These are phyloP conservation scores for Fusarium austroafricanum DNA, from an alignment of 2,329 filamentous ascomycete species.

Conservation along the genomic window DNA sequence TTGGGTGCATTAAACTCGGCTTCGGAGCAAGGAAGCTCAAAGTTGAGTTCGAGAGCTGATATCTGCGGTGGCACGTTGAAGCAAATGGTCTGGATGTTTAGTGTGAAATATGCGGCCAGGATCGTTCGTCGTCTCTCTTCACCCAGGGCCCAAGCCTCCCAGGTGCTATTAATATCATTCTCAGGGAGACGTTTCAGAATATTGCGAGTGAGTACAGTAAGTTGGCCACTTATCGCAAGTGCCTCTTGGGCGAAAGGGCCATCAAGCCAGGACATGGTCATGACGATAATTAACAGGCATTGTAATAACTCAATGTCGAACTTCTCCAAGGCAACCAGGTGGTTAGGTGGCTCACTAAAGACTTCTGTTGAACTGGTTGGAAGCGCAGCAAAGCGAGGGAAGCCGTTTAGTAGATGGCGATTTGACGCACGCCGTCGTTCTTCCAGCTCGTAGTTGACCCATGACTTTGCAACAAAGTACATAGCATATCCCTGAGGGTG, in stretches of 20 bases:
- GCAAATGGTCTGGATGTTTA: background rate
- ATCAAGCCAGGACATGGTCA: constrained; percentile 8
- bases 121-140: constrained; percentile 1
- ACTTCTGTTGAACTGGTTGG: background rate
- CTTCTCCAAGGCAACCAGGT: background rate
- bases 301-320: background rate
- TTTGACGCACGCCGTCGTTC: background rate
- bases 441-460: background rate
- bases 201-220: background rate
- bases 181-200: background rate
- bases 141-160: background rate
- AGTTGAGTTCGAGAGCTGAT: background rate
- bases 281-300: background rate
- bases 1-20: background rate
- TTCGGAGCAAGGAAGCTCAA: background rate
- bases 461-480: constrained; percentile 1
- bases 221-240: background rate
- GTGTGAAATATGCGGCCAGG: background rate
- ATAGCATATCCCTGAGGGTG: background rate
- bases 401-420: background rate
- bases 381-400: background rate
- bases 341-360: background rate
- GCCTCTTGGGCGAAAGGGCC: background rate
- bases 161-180: background rate
- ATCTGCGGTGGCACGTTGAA: constrained; percentile 4